Conservation (phyloP, 352 stramenopile genomes). For the Phytopythium ostracodes region DNA sequence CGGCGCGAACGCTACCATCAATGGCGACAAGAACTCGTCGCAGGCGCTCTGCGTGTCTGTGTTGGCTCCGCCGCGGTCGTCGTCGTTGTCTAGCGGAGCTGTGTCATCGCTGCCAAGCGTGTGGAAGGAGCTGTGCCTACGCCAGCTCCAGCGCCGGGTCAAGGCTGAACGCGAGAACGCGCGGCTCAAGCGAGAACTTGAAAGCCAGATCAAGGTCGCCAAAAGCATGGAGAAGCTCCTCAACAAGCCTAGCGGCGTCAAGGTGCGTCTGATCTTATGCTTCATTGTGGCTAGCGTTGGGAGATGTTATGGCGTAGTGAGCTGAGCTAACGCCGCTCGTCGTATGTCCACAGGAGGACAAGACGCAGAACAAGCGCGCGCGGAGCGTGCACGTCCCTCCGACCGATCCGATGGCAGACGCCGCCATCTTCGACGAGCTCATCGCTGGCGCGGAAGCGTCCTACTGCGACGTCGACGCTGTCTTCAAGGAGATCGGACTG, state of each 20-base stretch:
- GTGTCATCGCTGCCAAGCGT: constrained; percentile 11
- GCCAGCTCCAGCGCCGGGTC: constrained; percentile 25
- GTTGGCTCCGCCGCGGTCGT: not conserved
- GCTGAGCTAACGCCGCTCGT: not conserved
- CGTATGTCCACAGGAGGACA: not conserved
- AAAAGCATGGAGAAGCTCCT: constrained; percentile 43
- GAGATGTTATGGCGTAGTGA: no score
- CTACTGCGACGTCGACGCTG: constrained; percentile 31
- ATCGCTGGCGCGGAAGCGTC: constrained; percentile 27
- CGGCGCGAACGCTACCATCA: not conserved
- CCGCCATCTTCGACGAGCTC: constrained; percentile 31
- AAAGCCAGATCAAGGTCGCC: constrained; percentile 41
- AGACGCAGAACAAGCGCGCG: constrained; percentile 2
- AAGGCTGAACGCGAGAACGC: constrained; percentile 41
- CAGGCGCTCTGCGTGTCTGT: not conserved
- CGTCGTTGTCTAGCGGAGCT: not conserved
- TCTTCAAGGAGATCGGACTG: constrained; percentile 19
- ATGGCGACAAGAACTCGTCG: not conserved
- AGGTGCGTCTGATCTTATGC: not conserved
- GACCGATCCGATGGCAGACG: constrained; percentile 5
- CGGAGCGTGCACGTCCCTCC: constrained; percentile 6
- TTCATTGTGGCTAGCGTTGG: not conserved
- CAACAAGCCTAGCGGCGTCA: constrained; percentile 18
- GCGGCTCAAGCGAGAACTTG: constrained; percentile 40
- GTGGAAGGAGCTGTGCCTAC: constrained; percentile 32